Evolutionary conservation across 2,329 filamentous ascomycete species (phyloP), one percentile per base, ranked within the genome.

Genomic region (Hansfordia pulvinata): DNA sequence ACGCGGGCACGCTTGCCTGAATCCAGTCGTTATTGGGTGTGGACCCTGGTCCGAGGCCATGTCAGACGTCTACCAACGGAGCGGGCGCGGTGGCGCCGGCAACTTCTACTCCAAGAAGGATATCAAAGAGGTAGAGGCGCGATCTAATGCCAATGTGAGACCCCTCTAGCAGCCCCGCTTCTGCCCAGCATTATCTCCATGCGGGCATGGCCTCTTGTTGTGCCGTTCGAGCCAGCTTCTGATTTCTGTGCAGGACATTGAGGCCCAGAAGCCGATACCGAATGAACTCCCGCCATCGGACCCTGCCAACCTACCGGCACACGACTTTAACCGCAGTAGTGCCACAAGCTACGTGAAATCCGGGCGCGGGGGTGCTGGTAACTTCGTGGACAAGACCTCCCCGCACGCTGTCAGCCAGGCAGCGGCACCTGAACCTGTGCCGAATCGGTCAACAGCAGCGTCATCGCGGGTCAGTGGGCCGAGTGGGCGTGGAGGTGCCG

Each of bases 281-380:
- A 30, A 56, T 50, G 53, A 59, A 30, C 43, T 55, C 4, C 21
- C 31, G 6, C 31, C 40, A 8, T 31, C 36, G 8, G 36, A 41
- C 23, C 38, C 40, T 2, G 36, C 36, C 16, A 28, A 40, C 23
- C 25, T 30, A n/a, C 35, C 32, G 7, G 35, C 37, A n/a, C n/a
- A n/a, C n/a, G n/a, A n/a, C n/a, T n/a, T n/a, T n/a, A n/a, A n/a
- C n/a, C n/a, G n/a, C n/a, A n/a, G n/a, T n/a, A n/a, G n/a, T n/a
- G n/a, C n/a, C n/a, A n/a, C n/a, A n/a, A n/a, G n/a, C 24, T 60
- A 61, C 47, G 38, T 51, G 13, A 49, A 56, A 20, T 52, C 50
- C 19, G 72, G 72, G 28, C 64, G 72, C 31, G 72, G 72, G 35
- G 72, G 72, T 12, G 69, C 70, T 2, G 72, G 72, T 19, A 77